Base-by-base conservation (phyloP, 2,329 filamentous ascomycete genomes). In the Penicillium frequentans region DNA sequence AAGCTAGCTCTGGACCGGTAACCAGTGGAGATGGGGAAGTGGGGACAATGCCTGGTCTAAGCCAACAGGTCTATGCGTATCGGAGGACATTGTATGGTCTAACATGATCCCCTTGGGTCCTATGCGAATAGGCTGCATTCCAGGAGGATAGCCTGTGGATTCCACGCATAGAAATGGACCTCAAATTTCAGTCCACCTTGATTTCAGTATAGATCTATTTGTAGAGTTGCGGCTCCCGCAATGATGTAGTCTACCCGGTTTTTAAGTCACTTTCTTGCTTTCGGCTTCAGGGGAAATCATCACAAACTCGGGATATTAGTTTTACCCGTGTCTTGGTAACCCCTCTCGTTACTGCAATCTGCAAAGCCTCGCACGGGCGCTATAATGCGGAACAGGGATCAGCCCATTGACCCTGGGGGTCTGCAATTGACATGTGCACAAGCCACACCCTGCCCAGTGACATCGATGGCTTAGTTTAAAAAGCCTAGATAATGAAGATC, bases 401-500 rank as follows among this genome's bases (percentile, higher is more conserved):
- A 50, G n/a, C 37, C 46, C 31, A 50, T 55, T 43, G 19, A 27
- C 50, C 37, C 39, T 52, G 26, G 5, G 11, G 2, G 29, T 31
- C 19, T 26, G 35, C 49, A 48, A 43, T 52, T 45, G 48, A 13
- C 44, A 46, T 39, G 49, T 56, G 50, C 50, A 57, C 27, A 46
- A 54, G 50, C 52, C 52, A 50, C 52, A 49, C 14, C 31, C 7
- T 23, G 50, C 39, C 14, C 27, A 24, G 27, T 62, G 59, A 62
- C 61, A 62, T 63, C 56, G 57, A 63, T 60, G 59, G 61, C 61
- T 49, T 47, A 11, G 23, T 19, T 26, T 27, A 14, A 14, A 14
- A 49, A 49, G 23, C 26, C 7, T 13, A n/a, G 13, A 23, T 23
- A 21, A 14, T 37, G 6, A 9, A 26, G 31, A 49, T 50, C 48